Percentiles rank a stretch among this genome's conserved stretches.
phyloP scores from a whole-genome alignment of 2,329 filamentous ascomycete genomes.

The Colletotrichum viniferum region DNA sequence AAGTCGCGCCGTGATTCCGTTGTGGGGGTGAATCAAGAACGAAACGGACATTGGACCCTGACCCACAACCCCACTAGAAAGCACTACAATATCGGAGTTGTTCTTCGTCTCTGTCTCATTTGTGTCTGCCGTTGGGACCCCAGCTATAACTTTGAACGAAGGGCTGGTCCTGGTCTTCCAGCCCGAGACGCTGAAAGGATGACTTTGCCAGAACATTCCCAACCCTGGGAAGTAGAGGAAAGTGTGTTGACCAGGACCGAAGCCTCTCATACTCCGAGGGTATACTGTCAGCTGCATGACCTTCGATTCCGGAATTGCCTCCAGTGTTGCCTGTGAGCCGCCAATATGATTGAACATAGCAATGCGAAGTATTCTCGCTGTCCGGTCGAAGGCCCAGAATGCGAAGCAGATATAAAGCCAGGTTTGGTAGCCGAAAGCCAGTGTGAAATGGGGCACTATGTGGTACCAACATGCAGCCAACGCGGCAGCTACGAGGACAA shows the following conservation, averaged over 20 bases:
- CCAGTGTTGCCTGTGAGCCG: neutral
- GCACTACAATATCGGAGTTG: neutral
- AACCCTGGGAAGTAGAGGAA: slow-evolving; percentile 40
- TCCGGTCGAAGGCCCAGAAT: slow-evolving; percentile 34
- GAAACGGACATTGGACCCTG: neutral
- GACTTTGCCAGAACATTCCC: slow-evolving; percentile 37
- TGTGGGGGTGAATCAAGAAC: neutral
- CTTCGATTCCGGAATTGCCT: slow-evolving; percentile 9
- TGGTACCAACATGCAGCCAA: slow-evolving; percentile 39
- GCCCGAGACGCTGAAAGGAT: slow-evolving; percentile 31
- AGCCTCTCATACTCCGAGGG: slow-evolving; percentile 38
- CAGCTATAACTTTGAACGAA: neutral
- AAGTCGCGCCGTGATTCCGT: neutral
- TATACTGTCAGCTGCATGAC: slow-evolving; percentile 45
- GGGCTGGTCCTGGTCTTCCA: neutral
- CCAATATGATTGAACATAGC: slow-evolving; percentile 31
- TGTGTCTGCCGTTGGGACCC: neutral
- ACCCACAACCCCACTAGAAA: neutral
- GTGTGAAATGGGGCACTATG: slow-evolving; percentile 36
- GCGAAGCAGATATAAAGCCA: slow-evolving; percentile 35
- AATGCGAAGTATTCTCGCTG: slow-evolving; percentile 30
- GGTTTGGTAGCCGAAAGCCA: slow-evolving; percentile 41
- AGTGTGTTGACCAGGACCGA: slow-evolving; percentile 36
- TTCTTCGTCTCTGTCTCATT: neutral
- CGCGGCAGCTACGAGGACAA: slow-evolving; percentile 33